phyloP scores from a whole-genome alignment of 2,329 filamentous ascomycete genomes.

The Trichophyton benhamiae region DNA sequence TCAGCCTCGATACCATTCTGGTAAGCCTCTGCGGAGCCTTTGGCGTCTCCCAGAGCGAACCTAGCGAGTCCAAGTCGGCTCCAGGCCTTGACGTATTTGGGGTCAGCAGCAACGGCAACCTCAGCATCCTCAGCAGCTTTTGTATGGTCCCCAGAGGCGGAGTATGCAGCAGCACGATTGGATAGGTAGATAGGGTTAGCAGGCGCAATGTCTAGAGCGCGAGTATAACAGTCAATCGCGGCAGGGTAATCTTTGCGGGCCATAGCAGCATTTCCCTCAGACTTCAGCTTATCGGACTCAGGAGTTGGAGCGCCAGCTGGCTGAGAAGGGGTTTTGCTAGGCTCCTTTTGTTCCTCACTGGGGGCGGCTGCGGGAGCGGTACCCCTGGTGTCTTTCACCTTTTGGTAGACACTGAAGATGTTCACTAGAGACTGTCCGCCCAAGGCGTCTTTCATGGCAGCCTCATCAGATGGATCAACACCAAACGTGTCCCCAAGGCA shows the following conservation, averaged over 20 bases:
- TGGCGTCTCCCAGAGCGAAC: constrained; percentile 82
- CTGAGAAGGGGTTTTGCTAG: constrained; percentile 26
- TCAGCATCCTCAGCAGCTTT: constrained; percentile 80
- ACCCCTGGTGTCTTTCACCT: constrained; percentile 57
- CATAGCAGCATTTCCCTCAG: constrained; percentile 88
- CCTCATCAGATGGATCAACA: constrained; percentile 68
- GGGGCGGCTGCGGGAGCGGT: constrained; percentile 28
- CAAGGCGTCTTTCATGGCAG: constrained; percentile 61
- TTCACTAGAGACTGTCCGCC: constrained; percentile 76
- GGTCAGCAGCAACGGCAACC: constrained; percentile 74
- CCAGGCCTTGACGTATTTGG: constrained; percentile 95
- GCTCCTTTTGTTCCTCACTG: constrained; percentile 21
- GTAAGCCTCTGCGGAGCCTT: constrained; percentile 91
- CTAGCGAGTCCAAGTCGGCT: constrained; percentile 79
- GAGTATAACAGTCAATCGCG: constrained; percentile 78
- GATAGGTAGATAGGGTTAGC: constrained; percentile 92
- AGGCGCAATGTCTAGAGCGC: constrained; percentile 69
- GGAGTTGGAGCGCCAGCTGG: constrained; percentile 15
- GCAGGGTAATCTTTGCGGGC: constrained; percentile 74
- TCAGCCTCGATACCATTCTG: constrained; percentile 84
- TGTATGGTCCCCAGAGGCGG: constrained; percentile 69
- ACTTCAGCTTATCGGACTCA: constrained; percentile 79
- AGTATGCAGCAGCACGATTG: constrained; percentile 91
- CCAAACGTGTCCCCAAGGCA: constrained; percentile 95
- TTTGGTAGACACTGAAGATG: constrained; percentile 95